Evolutionary conservation across 352 stramenopile genomes (phyloP).

Genomic region (Hyaloperonospora brassicae): DNA sequence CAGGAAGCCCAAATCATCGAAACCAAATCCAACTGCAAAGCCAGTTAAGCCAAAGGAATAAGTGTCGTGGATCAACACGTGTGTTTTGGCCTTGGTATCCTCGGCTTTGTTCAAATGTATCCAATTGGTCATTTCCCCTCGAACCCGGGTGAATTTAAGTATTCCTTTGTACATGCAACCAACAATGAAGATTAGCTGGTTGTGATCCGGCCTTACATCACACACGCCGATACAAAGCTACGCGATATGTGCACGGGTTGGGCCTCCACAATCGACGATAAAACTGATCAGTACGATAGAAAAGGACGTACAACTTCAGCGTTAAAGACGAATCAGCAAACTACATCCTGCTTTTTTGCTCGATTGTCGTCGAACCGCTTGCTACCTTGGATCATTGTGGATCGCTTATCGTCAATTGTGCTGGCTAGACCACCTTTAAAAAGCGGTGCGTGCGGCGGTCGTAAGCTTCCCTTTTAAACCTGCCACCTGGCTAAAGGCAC

Average conservation of each 20-base stretch:
- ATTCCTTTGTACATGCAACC: background rate
- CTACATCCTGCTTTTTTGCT: background rate
- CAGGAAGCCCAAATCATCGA: background rate
- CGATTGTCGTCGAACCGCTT: background rate
- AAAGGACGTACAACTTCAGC: background rate
- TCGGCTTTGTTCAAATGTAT: too few species aligned
- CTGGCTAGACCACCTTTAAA: background rate
- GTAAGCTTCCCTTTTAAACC: too few species aligned
- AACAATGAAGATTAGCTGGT: background rate
- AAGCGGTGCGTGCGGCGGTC: background rate
- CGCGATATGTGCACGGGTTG: background rate
- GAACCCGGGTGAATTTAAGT: background rate
- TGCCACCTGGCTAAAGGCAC: background rate
- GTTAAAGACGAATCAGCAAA: background rate
- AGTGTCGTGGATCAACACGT: background rate
- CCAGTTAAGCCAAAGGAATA: background rate
- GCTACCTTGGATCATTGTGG: background rate
- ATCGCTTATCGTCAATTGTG: background rate
- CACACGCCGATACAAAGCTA: too few species aligned
- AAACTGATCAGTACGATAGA: too few species aligned
- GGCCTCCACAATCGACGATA: background rate
- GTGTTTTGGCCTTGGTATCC: background rate
- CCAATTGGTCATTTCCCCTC: background rate
- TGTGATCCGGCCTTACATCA: too few species aligned
- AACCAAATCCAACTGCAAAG: too few species aligned